A percentile compares a stretch with the other conserved stretches of the same genome.
Conservation (phyloP, 2,329 filamentous ascomycete species). For the Colletotrichum orbiculare region DNA sequence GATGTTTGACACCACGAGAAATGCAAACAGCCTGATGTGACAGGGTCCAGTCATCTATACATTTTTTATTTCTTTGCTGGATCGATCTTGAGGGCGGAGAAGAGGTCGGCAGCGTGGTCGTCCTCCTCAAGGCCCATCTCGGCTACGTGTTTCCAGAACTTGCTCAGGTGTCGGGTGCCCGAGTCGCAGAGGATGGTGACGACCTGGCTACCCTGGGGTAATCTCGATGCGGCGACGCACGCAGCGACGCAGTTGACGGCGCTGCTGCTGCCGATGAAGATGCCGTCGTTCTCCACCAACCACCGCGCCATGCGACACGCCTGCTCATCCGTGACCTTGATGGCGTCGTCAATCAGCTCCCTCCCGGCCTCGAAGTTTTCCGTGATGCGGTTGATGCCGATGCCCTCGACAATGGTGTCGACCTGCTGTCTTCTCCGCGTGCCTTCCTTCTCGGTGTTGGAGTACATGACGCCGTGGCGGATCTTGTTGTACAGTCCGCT, state of each 20-base stretch:
- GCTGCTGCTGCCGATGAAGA: conserved; percentile 94
- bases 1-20: not conserved
- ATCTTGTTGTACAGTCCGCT: conserved; percentile 94
- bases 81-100: conserved; percentile 60
- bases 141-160: conserved; percentile 83
- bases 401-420: conserved; percentile 94
- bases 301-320: conserved; percentile 94
- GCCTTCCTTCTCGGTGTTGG: conserved; percentile 87
- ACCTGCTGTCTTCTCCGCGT: conserved; percentile 91
- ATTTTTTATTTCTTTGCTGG: conserved; percentile 17
- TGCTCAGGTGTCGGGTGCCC: conserved; percentile 85
- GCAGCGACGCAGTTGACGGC: conserved; percentile 95
- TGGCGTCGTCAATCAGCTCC: conserved; percentile 88
- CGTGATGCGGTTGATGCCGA: conserved; percentile 95
- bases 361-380: conserved; percentile 90
- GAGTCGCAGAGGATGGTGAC: conserved; percentile 89
- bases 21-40: not conserved
- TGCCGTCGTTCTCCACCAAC: conserved; percentile 94
- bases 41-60: no score
- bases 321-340: conserved; percentile 88
- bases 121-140: conserved; percentile 75
- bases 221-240: conserved; percentile 71
- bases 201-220: conserved; percentile 72
- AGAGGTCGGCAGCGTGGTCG: conserved; percentile 58
- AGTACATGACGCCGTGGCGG: conserved; percentile 96